These are phyloP conservation scores for Yamadazyma laniorum DNA, from an alignment of 805 yeast species.

Conservation along the genomic window DNA sequence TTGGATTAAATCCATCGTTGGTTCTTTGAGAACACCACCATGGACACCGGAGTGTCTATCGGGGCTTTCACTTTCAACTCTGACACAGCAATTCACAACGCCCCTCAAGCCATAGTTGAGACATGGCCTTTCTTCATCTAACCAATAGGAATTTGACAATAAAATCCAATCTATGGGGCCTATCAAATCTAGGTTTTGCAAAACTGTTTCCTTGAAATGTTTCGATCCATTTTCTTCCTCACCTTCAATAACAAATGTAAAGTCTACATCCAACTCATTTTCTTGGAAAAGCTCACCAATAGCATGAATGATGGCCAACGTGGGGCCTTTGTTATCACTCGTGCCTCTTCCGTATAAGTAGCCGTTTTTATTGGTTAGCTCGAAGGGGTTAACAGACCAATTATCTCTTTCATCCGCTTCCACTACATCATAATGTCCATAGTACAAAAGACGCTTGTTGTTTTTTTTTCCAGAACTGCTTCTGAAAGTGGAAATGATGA, in stretches of 20 bases:
- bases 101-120: constrained; percentile 94
- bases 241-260: constrained; percentile 85
- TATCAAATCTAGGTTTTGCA: constrained; percentile 48
- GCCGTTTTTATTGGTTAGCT: constrained; percentile 74
- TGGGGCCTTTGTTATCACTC: constrained; percentile 93
- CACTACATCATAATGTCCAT: constrained; percentile 95
- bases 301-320: constrained; percentile 81
- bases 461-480: constrained; percentile 30
- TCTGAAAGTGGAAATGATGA: constrained; percentile 71
- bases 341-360: constrained; percentile 89
- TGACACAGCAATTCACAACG: constrained; percentile 75
- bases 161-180: constrained; percentile 80
- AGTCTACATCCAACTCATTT: constrained; percentile 60
- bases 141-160: constrained; percentile 90
- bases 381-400: constrained; percentile 83
- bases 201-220: constrained; percentile 75
- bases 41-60: constrained; percentile 96
- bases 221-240: constrained; percentile 93
- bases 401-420: constrained; percentile 60
- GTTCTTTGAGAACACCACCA: constrained; percentile 89
- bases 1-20: constrained; percentile 80
- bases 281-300: constrained; percentile 66
- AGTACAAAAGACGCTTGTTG: constrained; percentile 63
- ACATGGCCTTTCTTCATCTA: constrained; percentile 85
- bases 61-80: constrained; percentile 68